Conservation (phyloP, 192 early-diverging fungal genomes). For the Radiomyces spectabilis region DNA sequence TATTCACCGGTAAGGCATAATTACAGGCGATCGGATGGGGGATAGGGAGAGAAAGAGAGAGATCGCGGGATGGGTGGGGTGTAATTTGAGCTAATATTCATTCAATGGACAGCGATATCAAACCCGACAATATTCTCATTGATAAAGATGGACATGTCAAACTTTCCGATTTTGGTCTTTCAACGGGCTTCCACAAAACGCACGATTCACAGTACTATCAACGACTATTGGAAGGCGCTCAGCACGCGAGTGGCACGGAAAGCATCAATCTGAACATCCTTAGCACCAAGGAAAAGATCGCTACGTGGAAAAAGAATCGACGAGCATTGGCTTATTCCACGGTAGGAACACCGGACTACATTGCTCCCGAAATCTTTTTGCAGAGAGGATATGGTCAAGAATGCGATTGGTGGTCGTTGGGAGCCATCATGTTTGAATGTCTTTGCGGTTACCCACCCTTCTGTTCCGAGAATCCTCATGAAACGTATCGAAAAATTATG, state of each 20-base stretch:
- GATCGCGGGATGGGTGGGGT: too few species aligned
- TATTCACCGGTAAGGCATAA: conserved; percentile 72
- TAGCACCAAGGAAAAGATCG: conserved; percentile 83
- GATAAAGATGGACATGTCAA: conserved; percentile 99
- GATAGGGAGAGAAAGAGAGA: background rate
- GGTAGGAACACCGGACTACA: conserved; percentile 96
- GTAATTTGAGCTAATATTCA: too few species aligned
- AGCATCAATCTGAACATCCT: conserved; percentile 86
- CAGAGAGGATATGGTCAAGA: conserved; percentile 95
- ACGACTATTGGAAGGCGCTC: conserved; percentile 62
- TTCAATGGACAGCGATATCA: conserved; percentile 54
- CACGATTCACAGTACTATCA: conserved; percentile 97
- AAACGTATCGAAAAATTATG: conserved; percentile 98
- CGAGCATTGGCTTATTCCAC: conserved; percentile 93
- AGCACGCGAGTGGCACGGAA: conserved; percentile 41
- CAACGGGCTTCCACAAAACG: conserved; percentile 98
- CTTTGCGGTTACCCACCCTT: conserved; percentile 98
- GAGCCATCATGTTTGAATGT: conserved; percentile 99
- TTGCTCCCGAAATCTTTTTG: conserved; percentile 90
- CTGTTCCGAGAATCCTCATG: conserved; percentile 89
- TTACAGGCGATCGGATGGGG: too few species aligned
- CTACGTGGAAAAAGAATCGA: conserved; percentile 98
- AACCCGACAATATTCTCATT: conserved; percentile 88
- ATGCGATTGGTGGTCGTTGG: conserved; percentile 99
- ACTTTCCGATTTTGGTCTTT: conserved; percentile 98